These are phyloP conservation scores for Tylopilus sp. DNA, from an alignment of 1,284 basidiomycete species.

Conservation along the genomic window DNA sequence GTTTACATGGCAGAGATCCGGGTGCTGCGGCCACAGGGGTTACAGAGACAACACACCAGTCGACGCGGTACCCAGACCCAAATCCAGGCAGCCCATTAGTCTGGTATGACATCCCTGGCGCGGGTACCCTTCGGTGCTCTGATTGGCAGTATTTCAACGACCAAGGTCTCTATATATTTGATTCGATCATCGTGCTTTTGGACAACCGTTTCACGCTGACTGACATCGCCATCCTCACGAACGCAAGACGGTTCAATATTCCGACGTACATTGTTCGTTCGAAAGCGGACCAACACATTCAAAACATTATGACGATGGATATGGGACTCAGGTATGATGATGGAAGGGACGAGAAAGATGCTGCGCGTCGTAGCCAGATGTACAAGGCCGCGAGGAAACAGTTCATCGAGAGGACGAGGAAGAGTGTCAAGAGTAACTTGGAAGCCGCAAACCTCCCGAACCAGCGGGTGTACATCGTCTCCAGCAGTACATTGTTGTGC, in stretches of 20 bases:
- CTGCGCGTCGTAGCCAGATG: constrained; percentile 16
- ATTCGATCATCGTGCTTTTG: constrained; percentile 33
- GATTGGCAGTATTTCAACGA: constrained; percentile 38
- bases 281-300: constrained; percentile 35
- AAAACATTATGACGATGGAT: constrained; percentile 27
- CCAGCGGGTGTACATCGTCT: constrained; percentile 37
- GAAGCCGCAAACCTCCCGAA: constrained; percentile 23
- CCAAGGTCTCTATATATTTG: constrained; percentile 34
- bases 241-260: constrained; percentile 26
- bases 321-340: constrained; percentile 34
- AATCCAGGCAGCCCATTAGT: constrained; percentile 25
- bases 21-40: constrained; percentile 30
- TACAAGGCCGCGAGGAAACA: constrained; percentile 22
- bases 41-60: constrained; percentile 26
- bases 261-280: constrained; percentile 36
- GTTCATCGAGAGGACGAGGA: constrained; percentile 27
- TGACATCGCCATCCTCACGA: constrained; percentile 33
- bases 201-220: constrained; percentile 35
- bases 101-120: constrained; percentile 34
- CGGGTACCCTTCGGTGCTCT: constrained; percentile 27
- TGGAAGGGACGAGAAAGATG: constrained; percentile 26
- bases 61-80: constrained; percentile 27
- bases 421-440: constrained; percentile 24
- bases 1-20: constrained; percentile 12
- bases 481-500: constrained; percentile 22